A percentile compares a stretch with the other conserved stretches of the same genome.
phyloP scores from a whole-genome alignment of 441 rosid species.

The Adansonia grandidieri region DNA sequence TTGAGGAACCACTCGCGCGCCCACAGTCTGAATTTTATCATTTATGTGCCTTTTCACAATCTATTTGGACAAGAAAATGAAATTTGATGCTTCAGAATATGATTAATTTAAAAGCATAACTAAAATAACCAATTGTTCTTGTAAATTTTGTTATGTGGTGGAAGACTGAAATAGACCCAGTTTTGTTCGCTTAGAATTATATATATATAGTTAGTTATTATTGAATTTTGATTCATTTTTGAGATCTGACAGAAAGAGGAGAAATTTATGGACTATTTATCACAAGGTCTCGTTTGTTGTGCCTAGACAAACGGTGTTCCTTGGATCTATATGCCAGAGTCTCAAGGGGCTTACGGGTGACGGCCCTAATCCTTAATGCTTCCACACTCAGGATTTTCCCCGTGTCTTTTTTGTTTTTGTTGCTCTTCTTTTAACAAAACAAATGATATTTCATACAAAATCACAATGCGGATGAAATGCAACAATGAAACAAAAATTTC shows the following conservation, averaged over 20 bases:
- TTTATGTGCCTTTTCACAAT: no score
- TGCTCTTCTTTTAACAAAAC: neutral
- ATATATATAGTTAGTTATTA: no score
- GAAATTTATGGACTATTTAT: constrained; percentile 1
- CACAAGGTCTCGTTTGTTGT: constrained; percentile 17
- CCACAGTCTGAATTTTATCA: neutral
- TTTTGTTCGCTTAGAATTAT: neutral
- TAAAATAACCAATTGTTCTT: neutral
- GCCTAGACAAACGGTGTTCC: constrained; percentile 3
- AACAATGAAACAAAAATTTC: neutral
- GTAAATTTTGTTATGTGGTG: neutral
- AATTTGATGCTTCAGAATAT: no score
- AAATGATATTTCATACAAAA: neutral
- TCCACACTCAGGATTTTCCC: neutral
- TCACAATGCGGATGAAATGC: neutral
- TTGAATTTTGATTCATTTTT: neutral
- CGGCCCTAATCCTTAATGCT: constrained; percentile 11
- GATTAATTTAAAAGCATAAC: neutral
- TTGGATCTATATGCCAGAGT: neutral
- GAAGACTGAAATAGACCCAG: neutral
- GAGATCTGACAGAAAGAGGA: neutral
- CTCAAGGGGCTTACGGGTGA: neutral
- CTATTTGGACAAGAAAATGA: no score
- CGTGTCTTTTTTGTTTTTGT: neutral
- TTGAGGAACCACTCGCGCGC: neutral